Evolutionary conservation across 768 basidiomycete genomes (phyloP).

Genomic region (Trametopsis cervina): DNA sequence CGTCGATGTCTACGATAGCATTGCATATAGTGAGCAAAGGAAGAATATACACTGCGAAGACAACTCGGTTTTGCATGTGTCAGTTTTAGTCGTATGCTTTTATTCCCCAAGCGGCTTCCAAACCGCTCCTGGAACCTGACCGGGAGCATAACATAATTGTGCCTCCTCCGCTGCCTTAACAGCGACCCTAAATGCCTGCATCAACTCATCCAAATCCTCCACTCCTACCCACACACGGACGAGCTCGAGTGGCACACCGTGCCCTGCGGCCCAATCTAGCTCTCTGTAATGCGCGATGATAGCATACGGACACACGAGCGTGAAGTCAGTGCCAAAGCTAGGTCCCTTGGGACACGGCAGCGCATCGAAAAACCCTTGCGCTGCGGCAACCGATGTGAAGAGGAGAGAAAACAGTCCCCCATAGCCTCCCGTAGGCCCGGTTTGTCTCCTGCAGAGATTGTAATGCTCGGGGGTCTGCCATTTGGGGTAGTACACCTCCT

Average conservation of each 20-base stretch:
- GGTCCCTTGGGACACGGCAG: slow-evolving; percentile 87
- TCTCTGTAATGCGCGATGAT: slow-evolving; percentile 88
- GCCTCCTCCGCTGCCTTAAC: slow-evolving; percentile 60
- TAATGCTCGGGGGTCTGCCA: slow-evolving; percentile 71
- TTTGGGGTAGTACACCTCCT: slow-evolving; percentile 87
- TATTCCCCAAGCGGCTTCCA: too few relatives aligned
- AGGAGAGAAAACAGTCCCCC: slow-evolving; percentile 86
- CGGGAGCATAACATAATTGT: not conserved
- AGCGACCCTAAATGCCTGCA: slow-evolving; percentile 55
- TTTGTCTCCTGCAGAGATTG: slow-evolving; percentile 38
- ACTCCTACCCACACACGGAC: slow-evolving; percentile 90
- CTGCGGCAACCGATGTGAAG: slow-evolving; percentile 64
- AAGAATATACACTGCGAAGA: too few relatives aligned
- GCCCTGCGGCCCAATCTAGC: slow-evolving; percentile 85
- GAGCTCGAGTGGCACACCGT: slow-evolving; percentile 76
- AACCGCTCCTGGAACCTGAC: not conserved
- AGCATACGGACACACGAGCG: slow-evolving; percentile 89
- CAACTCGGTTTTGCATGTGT: too few relatives aligned
- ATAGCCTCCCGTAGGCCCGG: slow-evolving; percentile 36
- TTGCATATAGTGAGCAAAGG: too few relatives aligned
- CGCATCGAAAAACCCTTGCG: slow-evolving; percentile 77
- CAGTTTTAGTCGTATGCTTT: too few relatives aligned
- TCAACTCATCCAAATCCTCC: slow-evolving; percentile 58
- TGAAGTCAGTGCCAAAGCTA: slow-evolving; percentile 91
- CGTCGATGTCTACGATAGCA: too few relatives aligned